Percentiles rank a stretch among this genome's conserved stretches.
phyloP scores from a whole-genome alignment of 352 stramenopile genomes.

The Aphanomyces euteiches region DNA sequence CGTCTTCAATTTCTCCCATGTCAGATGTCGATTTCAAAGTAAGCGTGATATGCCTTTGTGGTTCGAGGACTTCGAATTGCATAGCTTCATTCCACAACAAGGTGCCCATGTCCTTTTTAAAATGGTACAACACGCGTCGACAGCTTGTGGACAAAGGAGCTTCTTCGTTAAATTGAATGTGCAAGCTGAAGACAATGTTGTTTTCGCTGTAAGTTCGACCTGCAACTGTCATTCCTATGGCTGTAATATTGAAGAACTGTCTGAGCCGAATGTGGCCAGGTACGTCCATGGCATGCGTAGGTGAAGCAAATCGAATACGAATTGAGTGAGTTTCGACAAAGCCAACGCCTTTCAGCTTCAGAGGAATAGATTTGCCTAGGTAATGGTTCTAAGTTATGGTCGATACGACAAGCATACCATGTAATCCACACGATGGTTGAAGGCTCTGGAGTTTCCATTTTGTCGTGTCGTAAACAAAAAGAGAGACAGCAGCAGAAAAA shows the following conservation, averaged over 20 bases:
- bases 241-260: conserved; percentile 13
- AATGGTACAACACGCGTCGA: conserved; percentile 24
- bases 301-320: conserved; percentile 6
- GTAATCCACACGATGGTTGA: conserved; percentile 19
- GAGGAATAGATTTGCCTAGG: conserved; percentile 20
- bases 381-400: neutral
- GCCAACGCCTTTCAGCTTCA: conserved; percentile 16
- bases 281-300: neutral
- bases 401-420: conserved; percentile 2
- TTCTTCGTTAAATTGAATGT: conserved; percentile 10
- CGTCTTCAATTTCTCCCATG: neutral
- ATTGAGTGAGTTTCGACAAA: conserved; percentile 26
- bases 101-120: conserved; percentile 30
- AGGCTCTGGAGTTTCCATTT: neutral
- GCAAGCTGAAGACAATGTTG: conserved; percentile 6
- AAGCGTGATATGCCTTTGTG: neutral
- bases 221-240: conserved; percentile 8
- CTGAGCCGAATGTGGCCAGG: conserved; percentile 16
- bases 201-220: conserved; percentile 3
- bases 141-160: neutral
- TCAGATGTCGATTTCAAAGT: conserved; percentile 1
- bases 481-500: conserved; percentile 2
- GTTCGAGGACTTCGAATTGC: conserved; percentile 23
- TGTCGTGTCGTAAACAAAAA: conserved; percentile 9
- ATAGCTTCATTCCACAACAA: conserved; percentile 20